A percentile compares a stretch with the other conserved stretches of the same genome.
Conservation (phyloP, 352 stramenopile genomes). For the Lagenidium sp. region DNA sequence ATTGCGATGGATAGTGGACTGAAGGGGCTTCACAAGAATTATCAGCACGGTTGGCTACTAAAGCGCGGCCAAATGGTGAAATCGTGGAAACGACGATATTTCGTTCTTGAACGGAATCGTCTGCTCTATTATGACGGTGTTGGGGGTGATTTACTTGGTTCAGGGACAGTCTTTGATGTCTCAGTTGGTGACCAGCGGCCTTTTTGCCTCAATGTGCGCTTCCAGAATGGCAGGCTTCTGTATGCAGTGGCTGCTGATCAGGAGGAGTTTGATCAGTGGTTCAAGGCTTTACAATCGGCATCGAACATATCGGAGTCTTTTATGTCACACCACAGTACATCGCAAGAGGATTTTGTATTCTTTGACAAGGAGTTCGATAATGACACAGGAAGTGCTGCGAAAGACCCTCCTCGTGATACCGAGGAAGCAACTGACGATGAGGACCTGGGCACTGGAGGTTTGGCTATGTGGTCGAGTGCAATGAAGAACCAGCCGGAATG, state of each 20-base stretch:
- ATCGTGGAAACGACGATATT: constrained; percentile 79
- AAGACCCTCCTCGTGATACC: constrained; percentile 28
- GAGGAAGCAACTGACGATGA: constrained; percentile 16
- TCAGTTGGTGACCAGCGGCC: constrained; percentile 37
- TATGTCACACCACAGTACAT: constrained; percentile 26
- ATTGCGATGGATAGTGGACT: background rate
- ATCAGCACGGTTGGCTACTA: constrained; percentile 50
- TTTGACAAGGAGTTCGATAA: constrained; percentile 54
- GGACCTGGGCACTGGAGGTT: constrained; percentile 18
- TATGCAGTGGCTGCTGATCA: constrained; percentile 50
- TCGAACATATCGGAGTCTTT: constrained; percentile 65
- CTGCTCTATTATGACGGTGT: constrained; percentile 43
- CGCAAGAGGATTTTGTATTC: constrained; percentile 12
- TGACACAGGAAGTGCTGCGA: too few species aligned
- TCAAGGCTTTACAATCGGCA: constrained; percentile 31
- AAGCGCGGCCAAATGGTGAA: constrained; percentile 81
- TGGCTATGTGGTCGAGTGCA: constrained; percentile 39
- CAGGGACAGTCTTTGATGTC: constrained; percentile 61
- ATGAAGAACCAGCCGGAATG: constrained; percentile 34
- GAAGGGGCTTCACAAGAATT: background rate
- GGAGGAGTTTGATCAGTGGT: constrained; percentile 42
- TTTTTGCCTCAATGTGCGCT: constrained; percentile 59
- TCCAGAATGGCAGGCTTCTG: constrained; percentile 64
- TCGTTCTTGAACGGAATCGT: constrained; percentile 53
- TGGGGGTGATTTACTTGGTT: constrained; percentile 35